Base-by-base conservation (phyloP, 148 eudicot species). In the Rhododendron henanense region DNA sequence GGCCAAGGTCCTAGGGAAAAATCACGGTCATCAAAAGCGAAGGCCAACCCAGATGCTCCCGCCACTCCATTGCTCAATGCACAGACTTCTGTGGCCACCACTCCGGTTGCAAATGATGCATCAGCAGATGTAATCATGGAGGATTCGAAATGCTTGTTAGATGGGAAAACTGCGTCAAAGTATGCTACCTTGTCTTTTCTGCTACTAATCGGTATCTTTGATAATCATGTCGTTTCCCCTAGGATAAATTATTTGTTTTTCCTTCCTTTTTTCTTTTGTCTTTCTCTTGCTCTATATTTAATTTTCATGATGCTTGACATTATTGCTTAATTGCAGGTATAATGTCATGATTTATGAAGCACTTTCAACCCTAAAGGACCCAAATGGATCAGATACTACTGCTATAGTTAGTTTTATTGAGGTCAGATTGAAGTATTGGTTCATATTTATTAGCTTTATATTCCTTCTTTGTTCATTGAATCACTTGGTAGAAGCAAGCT, bases 321-420 rank as follows among this genome's bases (percentile, higher is more conserved):
- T 85, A 41, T 39, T 85, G 39, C 79, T 83, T 84, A 71, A 75
- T 80, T 73, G 45, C 88, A 96, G 98, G 95, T 93, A 90, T 84
- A 90, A 90, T 85, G 87, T 85, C 23, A 86, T 95, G 95, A 92
- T 96, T 83, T 92, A 88, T 90, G 96, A 96, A 86, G 99, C 96
- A 85, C 91, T 96, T 78, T 85, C 94, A 14, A 86, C 90, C 45
- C 85, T 90, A 65, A 90, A 91, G 83, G 93, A 92, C 65, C 91
- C 91, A 69, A 88, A 87, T 90, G 99, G 98, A 83, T 84, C 95
- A 86, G 98, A 95, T 81, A 89, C 93, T 78, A 86, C 79, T 86
- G 84, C 94, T 55, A 84, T 96, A 63, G 89, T 92, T 71, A 75
- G 81, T 85, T 94, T 88, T 89, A 94, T 96, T 50, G 96, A 93